Base-by-base conservation (phyloP, 139 green algal species). In the Haematococcus lacustris region DNA sequence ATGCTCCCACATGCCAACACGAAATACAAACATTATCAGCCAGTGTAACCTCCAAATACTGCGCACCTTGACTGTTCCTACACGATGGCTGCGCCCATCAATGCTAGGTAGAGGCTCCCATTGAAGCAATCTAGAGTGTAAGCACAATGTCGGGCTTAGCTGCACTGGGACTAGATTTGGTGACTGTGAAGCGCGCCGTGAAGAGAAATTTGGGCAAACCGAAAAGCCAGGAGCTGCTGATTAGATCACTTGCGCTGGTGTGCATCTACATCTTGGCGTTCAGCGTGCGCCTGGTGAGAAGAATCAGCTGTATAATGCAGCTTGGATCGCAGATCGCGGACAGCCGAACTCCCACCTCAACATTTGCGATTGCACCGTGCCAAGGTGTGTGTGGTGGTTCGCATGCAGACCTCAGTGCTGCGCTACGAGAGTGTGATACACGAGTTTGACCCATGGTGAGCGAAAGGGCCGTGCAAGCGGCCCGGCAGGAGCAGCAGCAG, bases 361-460 rank as follows among this genome's bases (percentile, higher is more conserved):
- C 67, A 65, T 38, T 5, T 23, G 3, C 4, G 35, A 3, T 59
- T 39, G 65, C 38, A 71, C 17, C 25, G 23, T 59, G 37, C 38
- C 35, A 43, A 30, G 13, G 32, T 32, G 26, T 51, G 3, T 30
- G 47, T 28, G 13, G 3, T 71, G 17, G 32, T 51, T 26, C n/a
- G 9, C 1, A 64, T 57, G 77, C 72, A 82, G 66, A 88, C 88
- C 74, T 79, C 72, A 1, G 83, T 89, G 38, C 71, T 88, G 38
- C 76, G 83, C 2, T 90, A 88, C 50, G 85, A 88, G 71, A 82
- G 66, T 41, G 78, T 92, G 30, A 92, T 92, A 64, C 87, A 92
- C 76, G 87, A 92, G 76, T 92, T 92, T 68, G 87, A 92, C 51
- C 87, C 87, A 5, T 92, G 87, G 4, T 63, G 32, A 25, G 33